Conservation (phyloP, 768 basidiomycete genomes). For the Lentinula edodes region DNA sequence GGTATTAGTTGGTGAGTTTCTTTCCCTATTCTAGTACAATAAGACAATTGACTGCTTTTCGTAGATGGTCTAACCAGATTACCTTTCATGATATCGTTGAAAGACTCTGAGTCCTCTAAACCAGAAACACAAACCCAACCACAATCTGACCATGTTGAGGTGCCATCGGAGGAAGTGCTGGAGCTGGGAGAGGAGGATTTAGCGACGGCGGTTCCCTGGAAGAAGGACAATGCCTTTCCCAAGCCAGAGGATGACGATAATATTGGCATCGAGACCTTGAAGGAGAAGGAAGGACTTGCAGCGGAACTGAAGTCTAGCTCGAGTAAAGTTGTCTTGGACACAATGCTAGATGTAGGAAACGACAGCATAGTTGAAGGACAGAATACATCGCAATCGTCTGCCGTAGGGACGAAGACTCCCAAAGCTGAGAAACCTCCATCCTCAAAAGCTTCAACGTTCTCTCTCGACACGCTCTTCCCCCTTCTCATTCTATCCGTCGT, state of each 20-base stretch:
- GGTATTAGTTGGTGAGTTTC: constrained; percentile 68
- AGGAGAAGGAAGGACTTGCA: neutral
- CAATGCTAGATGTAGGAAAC: neutral
- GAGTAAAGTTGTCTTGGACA: neutral
- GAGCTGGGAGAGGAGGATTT: constrained; percentile 41
- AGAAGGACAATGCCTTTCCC: neutral
- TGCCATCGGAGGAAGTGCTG: neutral
- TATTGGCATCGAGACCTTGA: neutral
- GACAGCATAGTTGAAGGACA: too few relatives aligned
- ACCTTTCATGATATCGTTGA: constrained; percentile 64
- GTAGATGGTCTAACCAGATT: constrained; percentile 73
- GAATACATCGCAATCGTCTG: neutral
- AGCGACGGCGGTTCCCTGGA: constrained; percentile 21
- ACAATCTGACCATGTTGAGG: neutral
- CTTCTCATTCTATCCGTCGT: constrained; percentile 93
- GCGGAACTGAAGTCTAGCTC: neutral
- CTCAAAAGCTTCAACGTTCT: constrained; percentile 16
- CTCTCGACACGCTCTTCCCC: constrained; percentile 80
- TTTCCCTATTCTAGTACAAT: neutral
- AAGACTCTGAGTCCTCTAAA: constrained; percentile 20
- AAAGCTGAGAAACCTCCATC: constrained; percentile 3
- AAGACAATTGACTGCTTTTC: neutral
- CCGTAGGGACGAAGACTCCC: neutral
- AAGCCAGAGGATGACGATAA: neutral
- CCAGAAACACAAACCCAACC: neutral